phyloP scores from a whole-genome alignment of 2,329 filamentous ascomycete species.

The Pseudogymnoascus verrucosus region DNA sequence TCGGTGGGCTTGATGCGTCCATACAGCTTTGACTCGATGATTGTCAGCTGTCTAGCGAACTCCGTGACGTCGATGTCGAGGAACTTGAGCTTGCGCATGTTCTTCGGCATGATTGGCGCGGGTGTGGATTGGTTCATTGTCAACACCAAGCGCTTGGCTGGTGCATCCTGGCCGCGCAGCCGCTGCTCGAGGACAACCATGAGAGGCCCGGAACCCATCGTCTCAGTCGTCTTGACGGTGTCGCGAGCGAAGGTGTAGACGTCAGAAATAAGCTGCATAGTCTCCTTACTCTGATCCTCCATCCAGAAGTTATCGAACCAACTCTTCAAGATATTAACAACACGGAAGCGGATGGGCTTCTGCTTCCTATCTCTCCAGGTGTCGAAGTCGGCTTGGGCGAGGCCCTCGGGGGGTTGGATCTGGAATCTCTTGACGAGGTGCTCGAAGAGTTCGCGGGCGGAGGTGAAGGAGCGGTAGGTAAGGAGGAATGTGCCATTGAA shows the following conservation, averaged over 20 bases:
- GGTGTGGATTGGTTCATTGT: slow-evolving; percentile 78
- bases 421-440: slow-evolving; percentile 85
- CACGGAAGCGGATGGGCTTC: slow-evolving; percentile 88
- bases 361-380: slow-evolving; percentile 91
- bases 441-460: slow-evolving; percentile 84
- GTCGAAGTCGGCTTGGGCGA: slow-evolving; percentile 69
- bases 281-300: slow-evolving; percentile 82
- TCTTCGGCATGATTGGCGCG: slow-evolving; percentile 87
- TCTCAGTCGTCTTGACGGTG: slow-evolving; percentile 86
- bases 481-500: slow-evolving; percentile 98
- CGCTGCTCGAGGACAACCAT: slow-evolving; percentile 85
- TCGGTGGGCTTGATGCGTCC: slow-evolving; percentile 94
- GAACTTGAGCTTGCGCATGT: slow-evolving; percentile 99
- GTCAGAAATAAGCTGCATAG: slow-evolving; percentile 74
- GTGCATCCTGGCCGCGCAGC: slow-evolving; percentile 77
- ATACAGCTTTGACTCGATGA: slow-evolving; percentile 91
- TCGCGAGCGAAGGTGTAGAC: slow-evolving; percentile 89
- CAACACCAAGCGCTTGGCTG: slow-evolving; percentile 76
- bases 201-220: slow-evolving; percentile 75
- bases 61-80: slow-evolving; percentile 92
- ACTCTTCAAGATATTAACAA: slow-evolving; percentile 95
- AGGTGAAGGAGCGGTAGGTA: slow-evolving; percentile 92
- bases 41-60: slow-evolving; percentile 94
- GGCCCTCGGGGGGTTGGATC: slow-evolving; percentile 80
- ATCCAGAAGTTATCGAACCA: slow-evolving; percentile 99